These are phyloP conservation scores for Solanum sitiens DNA, from an alignment of 257 asterid species.

Conservation along the genomic window DNA sequence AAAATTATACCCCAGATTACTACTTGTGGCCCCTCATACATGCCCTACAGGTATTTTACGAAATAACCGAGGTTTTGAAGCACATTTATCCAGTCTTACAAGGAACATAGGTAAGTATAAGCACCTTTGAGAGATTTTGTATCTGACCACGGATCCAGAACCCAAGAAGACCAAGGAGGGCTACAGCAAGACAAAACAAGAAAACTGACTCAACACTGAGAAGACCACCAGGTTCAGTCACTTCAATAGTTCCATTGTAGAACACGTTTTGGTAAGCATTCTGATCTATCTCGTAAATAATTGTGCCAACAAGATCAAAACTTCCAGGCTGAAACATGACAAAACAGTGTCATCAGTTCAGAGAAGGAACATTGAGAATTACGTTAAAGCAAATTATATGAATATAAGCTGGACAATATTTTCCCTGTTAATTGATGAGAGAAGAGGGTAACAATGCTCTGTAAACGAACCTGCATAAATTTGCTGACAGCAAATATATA, in stretches of 20 bases:
- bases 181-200: slow-evolving; percentile 74
- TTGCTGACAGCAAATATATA: slow-evolving; percentile 84
- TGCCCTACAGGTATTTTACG: background rate
- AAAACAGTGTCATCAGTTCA: background rate
- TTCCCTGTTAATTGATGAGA: background rate
- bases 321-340: slow-evolving; percentile 65
- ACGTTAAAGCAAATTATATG: background rate
- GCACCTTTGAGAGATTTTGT: slow-evolving; percentile 74
- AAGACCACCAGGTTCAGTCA: slow-evolving; percentile 69
- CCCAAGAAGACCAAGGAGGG: slow-evolving; percentile 56
- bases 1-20: background rate
- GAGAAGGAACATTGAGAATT: background rate
- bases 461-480: slow-evolving; percentile 74
- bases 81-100: background rate
- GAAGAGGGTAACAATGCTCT: background rate
- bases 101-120: background rate
- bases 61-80: background rate
- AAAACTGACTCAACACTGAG: slow-evolving; percentile 90
- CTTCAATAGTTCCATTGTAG: slow-evolving; percentile 94
- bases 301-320: slow-evolving; percentile 81
- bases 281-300: slow-evolving; percentile 82
- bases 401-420: background rate
- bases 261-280: slow-evolving; percentile 71
- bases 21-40: background rate
- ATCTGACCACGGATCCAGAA: slow-evolving; percentile 60